Conservation (phyloP, 139 green algal genomes). For the Astrephomene gubernaculifera region DNA sequence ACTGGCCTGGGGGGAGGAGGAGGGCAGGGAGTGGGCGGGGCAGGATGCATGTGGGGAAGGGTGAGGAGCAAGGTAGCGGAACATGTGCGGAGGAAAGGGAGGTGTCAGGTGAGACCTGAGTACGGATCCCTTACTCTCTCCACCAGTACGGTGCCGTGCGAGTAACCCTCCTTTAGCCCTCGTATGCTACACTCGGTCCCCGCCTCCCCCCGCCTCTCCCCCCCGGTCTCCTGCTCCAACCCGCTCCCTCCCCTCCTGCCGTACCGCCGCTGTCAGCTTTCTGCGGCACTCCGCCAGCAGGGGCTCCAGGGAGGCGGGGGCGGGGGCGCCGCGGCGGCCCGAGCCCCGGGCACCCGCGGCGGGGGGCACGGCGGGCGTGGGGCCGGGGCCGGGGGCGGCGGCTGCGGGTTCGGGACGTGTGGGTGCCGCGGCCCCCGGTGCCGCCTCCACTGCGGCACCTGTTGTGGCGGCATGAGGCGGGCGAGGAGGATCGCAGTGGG, state of each 20-base stretch:
- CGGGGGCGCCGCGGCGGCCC: not conserved
- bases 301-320: not conserved
- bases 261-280: conserved; percentile 8
- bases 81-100: too few relatives aligned
- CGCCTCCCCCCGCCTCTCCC: too few relatives aligned
- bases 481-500: not conserved
- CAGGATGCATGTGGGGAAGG: too few relatives aligned
- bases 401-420: not conserved
- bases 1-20: not conserved
- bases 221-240: not conserved
- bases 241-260: not conserved
- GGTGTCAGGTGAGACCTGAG: too few relatives aligned
- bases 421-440: not conserved
- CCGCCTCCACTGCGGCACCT: not conserved
- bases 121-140: too few relatives aligned
- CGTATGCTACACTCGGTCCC: too few relatives aligned
- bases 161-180: too few relatives aligned
- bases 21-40: too few relatives aligned
- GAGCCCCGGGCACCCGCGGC: not conserved
- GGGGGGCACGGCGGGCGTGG: too few relatives aligned
- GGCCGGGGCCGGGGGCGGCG: not conserved
- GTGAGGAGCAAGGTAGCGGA: not conserved
- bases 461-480: not conserved
- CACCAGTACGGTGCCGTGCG: too few relatives aligned
- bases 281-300: not conserved